Conservation (phyloP, 1,284 basidiomycete species). For the Fomitopsis schrenkii region DNA sequence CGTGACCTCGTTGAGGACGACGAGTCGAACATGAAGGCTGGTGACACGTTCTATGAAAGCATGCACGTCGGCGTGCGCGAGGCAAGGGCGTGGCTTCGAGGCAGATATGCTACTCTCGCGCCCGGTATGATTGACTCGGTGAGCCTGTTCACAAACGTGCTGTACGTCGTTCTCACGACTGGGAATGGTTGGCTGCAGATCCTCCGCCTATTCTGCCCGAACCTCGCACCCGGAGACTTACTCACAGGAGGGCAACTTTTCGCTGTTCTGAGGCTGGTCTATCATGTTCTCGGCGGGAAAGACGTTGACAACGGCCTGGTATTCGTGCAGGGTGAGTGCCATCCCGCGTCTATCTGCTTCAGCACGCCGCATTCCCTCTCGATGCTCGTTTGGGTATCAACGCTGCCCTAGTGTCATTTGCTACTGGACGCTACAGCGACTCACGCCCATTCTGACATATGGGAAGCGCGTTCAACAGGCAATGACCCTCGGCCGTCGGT, state of each 20-base stretch:
- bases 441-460: background rate
- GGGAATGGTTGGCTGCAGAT: conserved; percentile 39
- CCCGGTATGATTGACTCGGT: conserved; percentile 58
- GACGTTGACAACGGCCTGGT: conserved; percentile 57
- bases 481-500: no score
- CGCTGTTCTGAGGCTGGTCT: conserved; percentile 59
- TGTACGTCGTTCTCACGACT: background rate
- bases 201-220: conserved; percentile 56
- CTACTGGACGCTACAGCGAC: background rate
- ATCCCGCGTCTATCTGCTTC: background rate
- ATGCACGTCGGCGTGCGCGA: conserved; percentile 56
- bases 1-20: conserved; percentile 46
- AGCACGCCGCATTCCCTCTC: background rate
- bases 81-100: conserved; percentile 69
- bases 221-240: conserved; percentile 43
- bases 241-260: conserved; percentile 72
- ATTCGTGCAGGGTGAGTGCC: conserved; percentile 60
- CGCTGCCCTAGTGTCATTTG: background rate
- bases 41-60: conserved; percentile 46
- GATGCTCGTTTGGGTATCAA: background rate
- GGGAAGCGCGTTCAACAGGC: no score
- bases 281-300: conserved; percentile 58
- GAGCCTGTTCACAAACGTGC: conserved; percentile 10
- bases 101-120: conserved; percentile 54
- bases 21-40: conserved; percentile 19